Base-by-base conservation (phyloP, 2,329 filamentous ascomycete genomes). In the Scytalidium lignicola region DNA sequence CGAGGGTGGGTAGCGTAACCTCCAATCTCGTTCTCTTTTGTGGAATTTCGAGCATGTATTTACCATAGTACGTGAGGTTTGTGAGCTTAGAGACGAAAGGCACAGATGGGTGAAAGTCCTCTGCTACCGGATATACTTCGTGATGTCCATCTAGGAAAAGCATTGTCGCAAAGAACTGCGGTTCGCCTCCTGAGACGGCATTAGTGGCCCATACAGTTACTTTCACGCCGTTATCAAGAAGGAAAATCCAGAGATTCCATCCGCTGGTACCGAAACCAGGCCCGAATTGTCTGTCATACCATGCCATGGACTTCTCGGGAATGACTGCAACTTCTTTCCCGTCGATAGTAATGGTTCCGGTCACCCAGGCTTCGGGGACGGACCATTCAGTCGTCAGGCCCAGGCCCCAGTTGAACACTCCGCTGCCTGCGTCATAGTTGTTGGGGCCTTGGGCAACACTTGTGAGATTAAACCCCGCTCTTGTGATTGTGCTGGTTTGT, bases 251-350 rank as follows among this genome's bases (percentile, higher is more conserved):
- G n/a, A 22, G 29, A 9, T 28, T 17, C 21, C 43, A 44, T 7
- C 43, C 43, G 17, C 43, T 28, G 17, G 15, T 28, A 10, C 3
- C 21, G 29, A 44, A 26, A 5, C 43, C 43, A 17, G n/a, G 5
- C n/a, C 43, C 43, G 10, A 17, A 44, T 29, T 44, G 43, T 18
- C 43, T 5, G 28, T 44, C 43, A 29, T 23, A 26, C 43, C 43
- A 44, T 28, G 43, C 23, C 15, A 29, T 18, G n/a, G 43, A 44
- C 15, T 44, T 26, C 15, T 44, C 23, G 10, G 43, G 15, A n/a
- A 44, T 29, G 26, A 44, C n/a, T 13, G 23, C 26, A 13, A 44
- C 23, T 44, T 44, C 43, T 3, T 17, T 20, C 12, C 23, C 43
- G 20, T 44, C 23, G n/a, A 29, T 20, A n/a, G 43, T 44, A 26